These are phyloP conservation scores for Decorospora gaudefroyi DNA, from an alignment of 2,329 filamentous ascomycete species.

Conservation along the genomic window DNA sequence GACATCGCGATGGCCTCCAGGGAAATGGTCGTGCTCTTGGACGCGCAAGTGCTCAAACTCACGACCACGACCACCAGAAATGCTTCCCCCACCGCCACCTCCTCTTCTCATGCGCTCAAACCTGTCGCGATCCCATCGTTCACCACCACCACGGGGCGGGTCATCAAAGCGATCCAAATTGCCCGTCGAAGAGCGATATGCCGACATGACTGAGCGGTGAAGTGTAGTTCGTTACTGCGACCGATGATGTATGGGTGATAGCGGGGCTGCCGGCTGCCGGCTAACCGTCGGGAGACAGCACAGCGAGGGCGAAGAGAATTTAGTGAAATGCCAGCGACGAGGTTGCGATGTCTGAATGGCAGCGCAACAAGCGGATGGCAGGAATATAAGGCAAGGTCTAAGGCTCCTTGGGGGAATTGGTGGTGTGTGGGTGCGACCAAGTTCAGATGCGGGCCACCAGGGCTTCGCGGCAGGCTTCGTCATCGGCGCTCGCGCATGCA, in stretches of 20 bases:
- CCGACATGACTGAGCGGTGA: slow-evolving; percentile 29
- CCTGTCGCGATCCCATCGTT: slow-evolving; percentile 57
- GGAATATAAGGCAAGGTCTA: slow-evolving; percentile 21
- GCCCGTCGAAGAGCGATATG: slow-evolving; percentile 49
- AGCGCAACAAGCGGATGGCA: slow-evolving; percentile 12
- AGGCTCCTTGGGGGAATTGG: slow-evolving; percentile 11
- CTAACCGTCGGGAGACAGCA: slow-evolving; percentile 11
- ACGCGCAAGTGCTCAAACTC: slow-evolving; percentile 48
- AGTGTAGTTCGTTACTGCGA: slow-evolving; percentile 5
- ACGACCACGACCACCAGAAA: slow-evolving; percentile 21
- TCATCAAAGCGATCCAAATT: slow-evolving; percentile 51
- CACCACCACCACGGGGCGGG: slow-evolving; percentile 35
- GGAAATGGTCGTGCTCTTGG: slow-evolving; percentile 52
- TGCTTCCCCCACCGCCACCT: slow-evolving; percentile 19
- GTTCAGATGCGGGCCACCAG: slow-evolving; percentile 27
- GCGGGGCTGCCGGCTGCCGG: slow-evolving; percentile 28
- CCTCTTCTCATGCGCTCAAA: slow-evolving; percentile 53
- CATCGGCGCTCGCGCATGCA: slow-evolving; percentile 29
- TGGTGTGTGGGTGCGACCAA: slow-evolving; percentile 30
- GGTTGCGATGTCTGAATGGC: slow-evolving; percentile 3
- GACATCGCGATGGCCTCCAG: slow-evolving; percentile 50
- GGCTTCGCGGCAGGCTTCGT: slow-evolving; percentile 29
- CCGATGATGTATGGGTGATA: slow-evolving; percentile 18
- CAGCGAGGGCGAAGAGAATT: slow-evolving; percentile 3
- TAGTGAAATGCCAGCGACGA: slow-evolving; percentile 4